Evolutionary conservation across 2,329 filamentous ascomycete genomes (phyloP), one percentile per base, ranked within the genome.

Genomic region (Pseudovirgaria hyperparasitica): DNA sequence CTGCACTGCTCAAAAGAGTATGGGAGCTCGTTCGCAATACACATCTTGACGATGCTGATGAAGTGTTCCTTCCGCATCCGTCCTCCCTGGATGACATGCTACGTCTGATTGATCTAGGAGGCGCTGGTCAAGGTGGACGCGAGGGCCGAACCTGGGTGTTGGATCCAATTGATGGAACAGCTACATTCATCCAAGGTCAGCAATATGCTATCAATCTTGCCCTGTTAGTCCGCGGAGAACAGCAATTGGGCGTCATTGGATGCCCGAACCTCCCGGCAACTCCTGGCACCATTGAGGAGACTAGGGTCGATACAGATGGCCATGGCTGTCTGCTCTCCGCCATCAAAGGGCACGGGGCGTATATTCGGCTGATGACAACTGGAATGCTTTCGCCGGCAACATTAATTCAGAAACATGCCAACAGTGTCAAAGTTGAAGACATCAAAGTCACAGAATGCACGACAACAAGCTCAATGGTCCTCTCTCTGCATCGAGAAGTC

Each of bases 101-200:
- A 9, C 51, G 64, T n/a, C 40, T 67, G n/a, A 73, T 77, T 40
- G 71, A 76, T 42, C 50, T 65, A 9, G 72, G 72, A 2, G 62
- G 60, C 1, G 36, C 46, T 7, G 52, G 51, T 23, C 50, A 46
- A 5, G 44, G 41, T 34, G 59, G 69, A 16, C 30, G 32, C 13
- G 52, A 63, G n/a, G 50, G 52, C 2, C 32, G 52, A 1, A 60
- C 68, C 27, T 77, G 72, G 72, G 63, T 72, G 16, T 62, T 77
- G 43, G 72, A 77, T 40, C 72, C 72, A 1, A 66, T 77, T 6
- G 72, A 77, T 37, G 72, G 72, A 16, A 77, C 72, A 1, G 66
- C 65, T 10, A 67, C 70, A 0, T 77, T 74, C 32, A 63, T 77
- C 36, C 52, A 53, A 20, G 67, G 67, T 3, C 60, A 71, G 46